Evolutionary conservation across 768 basidiomycete genomes (phyloP), one percentile per base, ranked within the genome.

Genomic region (Suillus sp.): DNA sequence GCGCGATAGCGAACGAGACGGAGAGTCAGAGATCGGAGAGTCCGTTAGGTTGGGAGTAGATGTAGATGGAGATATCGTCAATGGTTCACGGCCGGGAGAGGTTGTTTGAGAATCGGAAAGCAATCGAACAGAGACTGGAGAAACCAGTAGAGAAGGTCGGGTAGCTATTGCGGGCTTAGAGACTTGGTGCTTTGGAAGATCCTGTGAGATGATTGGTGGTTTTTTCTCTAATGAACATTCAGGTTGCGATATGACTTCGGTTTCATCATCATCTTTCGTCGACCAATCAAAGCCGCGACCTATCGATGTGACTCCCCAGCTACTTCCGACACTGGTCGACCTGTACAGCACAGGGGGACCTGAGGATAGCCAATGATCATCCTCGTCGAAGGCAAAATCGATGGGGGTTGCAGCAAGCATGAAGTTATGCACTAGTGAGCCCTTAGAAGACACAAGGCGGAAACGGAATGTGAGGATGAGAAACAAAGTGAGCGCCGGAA

Each of bases 271-370:
- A 48, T 77, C 73, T 57, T 75, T 77, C 63, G 81, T 76, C 61
- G 81, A 81, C 90, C 92, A 93, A 74, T 91, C 81, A 71, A 92
- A 93, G 20, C 92, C 92, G 54, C 90, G 85, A 13, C 92, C 92
- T 54, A 93, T 88, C 42, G 86, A 91, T 22, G 92, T 93, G 65
- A 94, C 91, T 8, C 89, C 89, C 90, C 91, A 94, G 75, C 91
- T 92, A 65, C 86, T 85, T 37, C 87, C 85, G 60, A 89, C 86
- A 64, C 88, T 90, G 45, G 89, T 82, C 8, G 88, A 78, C 64
- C 84, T 80, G 75, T 87, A 86, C 22, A 88, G 80, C 34, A 81
- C 75, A 4, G 81, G 74, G 35, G 82, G 79, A 42, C 80, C 77
- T 47, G 85, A 79, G 32, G 82, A 69, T 64, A 82, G 80, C 90